Evolutionary conservation across 75 land plant species (phyloP).

Genomic region (Picea sitchensis): DNA sequence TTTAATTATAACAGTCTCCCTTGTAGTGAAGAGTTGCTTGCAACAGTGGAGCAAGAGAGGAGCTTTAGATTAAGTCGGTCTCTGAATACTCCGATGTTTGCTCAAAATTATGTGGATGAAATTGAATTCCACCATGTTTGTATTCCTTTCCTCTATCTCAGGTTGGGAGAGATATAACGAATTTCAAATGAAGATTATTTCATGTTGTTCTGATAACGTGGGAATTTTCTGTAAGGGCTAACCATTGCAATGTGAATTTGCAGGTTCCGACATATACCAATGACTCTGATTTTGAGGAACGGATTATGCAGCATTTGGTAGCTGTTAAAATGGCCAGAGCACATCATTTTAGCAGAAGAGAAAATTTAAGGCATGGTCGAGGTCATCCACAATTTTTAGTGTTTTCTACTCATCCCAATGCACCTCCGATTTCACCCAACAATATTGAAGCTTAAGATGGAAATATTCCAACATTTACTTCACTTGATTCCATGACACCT

Average conservation of each 20-base stretch:
- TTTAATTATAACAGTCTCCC: too few species aligned
- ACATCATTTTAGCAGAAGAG: slow-evolving; percentile 18
- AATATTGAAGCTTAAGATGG: too few species aligned
- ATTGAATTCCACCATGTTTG: slow-evolving; percentile 75
- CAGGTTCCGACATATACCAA: slow-evolving; percentile 53
- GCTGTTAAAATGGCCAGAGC: slow-evolving; percentile 90
- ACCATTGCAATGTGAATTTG: too few species aligned
- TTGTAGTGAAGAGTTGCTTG: too few species aligned
- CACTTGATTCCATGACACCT: too few species aligned
- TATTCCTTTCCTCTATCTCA: slow-evolving; percentile 4
- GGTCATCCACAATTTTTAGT: slow-evolving; percentile 34
- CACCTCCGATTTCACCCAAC: too few species aligned
- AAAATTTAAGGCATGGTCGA: slow-evolving; percentile 34
- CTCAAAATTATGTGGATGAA: slow-evolving; percentile 19
- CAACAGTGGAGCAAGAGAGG: too few species aligned
- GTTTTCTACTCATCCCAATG: too few species aligned
- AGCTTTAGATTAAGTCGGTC: slow-evolving; percentile 15
- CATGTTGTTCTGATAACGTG: background rate
- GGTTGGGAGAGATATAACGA: too few species aligned
- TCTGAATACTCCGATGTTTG: slow-evolving; percentile 63
- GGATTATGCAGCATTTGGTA: slow-evolving; percentile 93
- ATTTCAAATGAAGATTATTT: too few species aligned
- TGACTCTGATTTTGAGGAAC: slow-evolving; percentile 89
- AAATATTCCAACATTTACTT: too few species aligned
- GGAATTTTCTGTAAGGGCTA: background rate